phyloP scores from a whole-genome alignment of 2,329 filamentous ascomycete genomes.

The Paraphaeosphaeria sporulosa region DNA sequence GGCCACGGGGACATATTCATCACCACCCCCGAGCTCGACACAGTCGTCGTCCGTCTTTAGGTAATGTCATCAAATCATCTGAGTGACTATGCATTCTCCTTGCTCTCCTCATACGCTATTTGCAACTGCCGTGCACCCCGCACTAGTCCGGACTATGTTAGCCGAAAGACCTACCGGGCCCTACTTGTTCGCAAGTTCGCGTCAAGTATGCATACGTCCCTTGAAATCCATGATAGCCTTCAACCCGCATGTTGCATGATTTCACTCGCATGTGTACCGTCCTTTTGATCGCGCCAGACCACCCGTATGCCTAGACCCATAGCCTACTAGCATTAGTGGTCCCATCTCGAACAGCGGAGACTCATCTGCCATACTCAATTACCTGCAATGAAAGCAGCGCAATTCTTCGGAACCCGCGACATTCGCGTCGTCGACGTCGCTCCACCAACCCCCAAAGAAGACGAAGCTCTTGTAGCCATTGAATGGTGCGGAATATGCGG shows the following conservation, averaged over 20 bases:
- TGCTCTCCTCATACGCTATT: too few relatives aligned
- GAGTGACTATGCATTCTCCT: too few relatives aligned
- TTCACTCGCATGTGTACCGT: not conserved
- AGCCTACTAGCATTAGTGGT: too few relatives aligned
- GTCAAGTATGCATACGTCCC: slow-evolving; percentile 10
- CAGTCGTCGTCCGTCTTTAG: too few relatives aligned
- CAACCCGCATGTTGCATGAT: not conserved
- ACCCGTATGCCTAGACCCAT: too few relatives aligned
- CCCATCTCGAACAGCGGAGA: not conserved
- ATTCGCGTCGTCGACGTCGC: slow-evolving; percentile 37
- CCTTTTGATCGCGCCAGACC: too few relatives aligned
- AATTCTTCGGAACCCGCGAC: slow-evolving; percentile 35
- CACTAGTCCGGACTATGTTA: not conserved
- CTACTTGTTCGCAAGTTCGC: too few relatives aligned
- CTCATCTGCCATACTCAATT: not conserved
- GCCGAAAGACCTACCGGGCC: slow-evolving; percentile 7
- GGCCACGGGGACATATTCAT: too few relatives aligned
- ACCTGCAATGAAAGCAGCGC: slow-evolving; percentile 37
- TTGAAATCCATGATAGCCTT: too few relatives aligned
- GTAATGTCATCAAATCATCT: too few relatives aligned
- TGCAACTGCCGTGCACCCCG: not conserved
- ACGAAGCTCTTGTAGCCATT: slow-evolving; percentile 38
- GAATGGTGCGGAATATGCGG: slow-evolving; percentile 45
- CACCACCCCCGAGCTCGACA: too few relatives aligned
- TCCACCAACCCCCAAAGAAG: slow-evolving; percentile 26